Conservation (phyloP, 176 grass and related monocot species). For the Eleusine indica region DNA sequence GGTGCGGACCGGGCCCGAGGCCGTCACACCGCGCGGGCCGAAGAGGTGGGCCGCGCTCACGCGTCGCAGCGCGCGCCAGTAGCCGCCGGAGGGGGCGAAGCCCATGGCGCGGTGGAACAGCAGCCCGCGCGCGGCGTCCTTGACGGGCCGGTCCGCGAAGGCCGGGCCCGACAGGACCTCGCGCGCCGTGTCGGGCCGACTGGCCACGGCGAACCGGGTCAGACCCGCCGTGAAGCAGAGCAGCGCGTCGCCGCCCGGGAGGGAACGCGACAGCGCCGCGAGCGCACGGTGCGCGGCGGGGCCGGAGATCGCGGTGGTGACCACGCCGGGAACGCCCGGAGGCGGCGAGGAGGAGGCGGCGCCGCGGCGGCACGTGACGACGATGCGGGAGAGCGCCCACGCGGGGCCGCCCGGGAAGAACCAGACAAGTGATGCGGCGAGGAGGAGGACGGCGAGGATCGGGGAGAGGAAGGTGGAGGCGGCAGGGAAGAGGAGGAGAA, state of each 20-base stretch:
- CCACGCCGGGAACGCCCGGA: conserved; percentile 44
- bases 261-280: conserved; percentile 3
- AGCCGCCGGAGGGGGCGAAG: conserved; percentile 42
- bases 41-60: not conserved
- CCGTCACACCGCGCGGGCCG: not conserved
- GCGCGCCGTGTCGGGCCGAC: conserved; percentile 36
- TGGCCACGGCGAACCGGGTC: conserved; percentile 41
- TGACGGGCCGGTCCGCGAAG: conserved; percentile 70
- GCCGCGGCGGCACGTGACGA: not conserved
- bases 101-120: conserved; percentile 84
- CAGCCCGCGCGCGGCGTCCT: conserved; percentile 67
- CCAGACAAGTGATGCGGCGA: conserved; percentile 41
- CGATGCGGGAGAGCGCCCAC: conserved; percentile 43
- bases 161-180: conserved; percentile 30
- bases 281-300: conserved; percentile 53
- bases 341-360: not conserved
- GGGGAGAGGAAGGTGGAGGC: conserved; percentile 44
- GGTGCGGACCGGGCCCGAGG: not conserved
- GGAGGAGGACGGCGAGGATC: conserved; percentile 42
- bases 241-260: conserved; percentile 9
- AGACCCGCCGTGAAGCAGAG: conserved; percentile 37
- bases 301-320: conserved; percentile 45
- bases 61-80: conserved; percentile 9
- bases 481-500: conserved; percentile 36
- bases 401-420: conserved; percentile 57